Conservation (phyloP, 2,329 filamentous ascomycete genomes). For the Arthrobotrys musiformis region DNA sequence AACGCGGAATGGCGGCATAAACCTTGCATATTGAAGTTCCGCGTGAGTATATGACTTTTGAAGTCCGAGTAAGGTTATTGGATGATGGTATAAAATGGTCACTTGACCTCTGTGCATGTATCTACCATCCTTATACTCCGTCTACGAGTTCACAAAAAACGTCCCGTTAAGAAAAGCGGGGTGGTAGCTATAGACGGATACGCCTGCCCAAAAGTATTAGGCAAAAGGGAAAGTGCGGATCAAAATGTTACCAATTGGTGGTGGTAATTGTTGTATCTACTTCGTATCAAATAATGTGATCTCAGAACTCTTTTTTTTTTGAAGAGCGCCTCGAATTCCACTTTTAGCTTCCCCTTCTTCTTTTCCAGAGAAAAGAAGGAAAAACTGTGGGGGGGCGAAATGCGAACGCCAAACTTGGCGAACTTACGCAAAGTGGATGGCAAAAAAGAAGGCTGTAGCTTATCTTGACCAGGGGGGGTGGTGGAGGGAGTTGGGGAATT, state of each 20-base stretch:
- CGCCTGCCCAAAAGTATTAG: constrained; percentile 44
- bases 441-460: constrained; percentile 55
- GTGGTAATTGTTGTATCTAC: background rate
- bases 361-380: background rate
- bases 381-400: background rate
- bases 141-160: no score
- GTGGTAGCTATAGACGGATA: constrained; percentile 30
- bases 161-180: constrained; percentile 31
- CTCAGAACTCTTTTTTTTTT: background rate
- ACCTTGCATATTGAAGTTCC: constrained; percentile 20
- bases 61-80: background rate
- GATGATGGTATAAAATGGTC: constrained; percentile 1
- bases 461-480: constrained; percentile 38
- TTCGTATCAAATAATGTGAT: constrained; percentile 14
- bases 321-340: constrained; percentile 31
- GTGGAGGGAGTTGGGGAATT: background rate
- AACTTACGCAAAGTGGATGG: constrained; percentile 52
- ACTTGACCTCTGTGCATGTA: constrained; percentile 30
- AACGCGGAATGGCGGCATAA: background rate
- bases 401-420: constrained; percentile 35
- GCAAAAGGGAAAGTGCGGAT: constrained; percentile 28
- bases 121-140: background rate
- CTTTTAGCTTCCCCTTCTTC: background rate
- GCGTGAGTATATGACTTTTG: no score
- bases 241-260: constrained; percentile 35